Conservation (phyloP, 345 rosid genomes). For the Gossypium mustelinum region DNA sequence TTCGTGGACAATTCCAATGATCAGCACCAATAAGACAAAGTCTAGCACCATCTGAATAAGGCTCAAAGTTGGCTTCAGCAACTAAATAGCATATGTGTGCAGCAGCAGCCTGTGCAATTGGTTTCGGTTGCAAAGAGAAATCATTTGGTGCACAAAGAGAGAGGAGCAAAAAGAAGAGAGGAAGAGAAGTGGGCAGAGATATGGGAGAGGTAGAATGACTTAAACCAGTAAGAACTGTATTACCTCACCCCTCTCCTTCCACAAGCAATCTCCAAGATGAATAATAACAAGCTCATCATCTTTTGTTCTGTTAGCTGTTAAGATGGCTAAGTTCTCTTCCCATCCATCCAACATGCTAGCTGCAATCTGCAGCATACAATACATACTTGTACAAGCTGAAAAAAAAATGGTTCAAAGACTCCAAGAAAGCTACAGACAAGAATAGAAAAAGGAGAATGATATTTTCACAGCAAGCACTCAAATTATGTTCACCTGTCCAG, state of each 20-base stretch:
- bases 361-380: conserved; percentile 45
- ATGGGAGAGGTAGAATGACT: not conserved
- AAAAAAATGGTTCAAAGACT: conserved; percentile 7
- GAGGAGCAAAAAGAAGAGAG: not conserved
- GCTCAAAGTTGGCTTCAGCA: conserved; percentile 64
- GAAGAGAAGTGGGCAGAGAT: not conserved
- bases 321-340: conserved; percentile 95
- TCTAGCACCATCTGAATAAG: conserved; percentile 66
- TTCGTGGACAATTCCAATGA: conserved; percentile 71
- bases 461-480: not conserved
- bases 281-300: conserved; percentile 93
- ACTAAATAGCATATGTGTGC: conserved; percentile 76
- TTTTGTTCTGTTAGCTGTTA: conserved; percentile 91
- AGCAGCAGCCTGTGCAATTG: conserved; percentile 45
- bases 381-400: not conserved
- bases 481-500: conserved; percentile 49
- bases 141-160: conserved; percentile 6
- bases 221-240: conserved; percentile 9
- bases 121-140: conserved; percentile 10
- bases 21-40: conserved; percentile 78
- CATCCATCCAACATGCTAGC: conserved; percentile 90
- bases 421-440: conserved; percentile 10
- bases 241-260: conserved; percentile 89
- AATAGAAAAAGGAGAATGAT: not conserved
- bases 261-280: conserved; percentile 63